Evolutionary conservation across 1,139 yeast genomes (phyloP).

Genomic region (Suhomyces wounanorum): DNA sequence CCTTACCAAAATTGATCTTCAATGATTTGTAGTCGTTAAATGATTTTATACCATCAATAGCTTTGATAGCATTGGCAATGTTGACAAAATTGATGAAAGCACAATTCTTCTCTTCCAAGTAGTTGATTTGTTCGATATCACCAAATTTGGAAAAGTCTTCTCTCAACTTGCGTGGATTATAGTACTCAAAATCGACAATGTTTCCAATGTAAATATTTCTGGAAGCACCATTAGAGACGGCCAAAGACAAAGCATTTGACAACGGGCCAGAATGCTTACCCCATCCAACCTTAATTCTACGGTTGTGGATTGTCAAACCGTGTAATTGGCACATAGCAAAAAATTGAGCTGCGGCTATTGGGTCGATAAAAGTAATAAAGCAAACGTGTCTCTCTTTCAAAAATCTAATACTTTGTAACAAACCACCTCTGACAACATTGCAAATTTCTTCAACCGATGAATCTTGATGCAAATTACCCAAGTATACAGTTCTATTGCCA

Average conservation of each 20-base stretch:
- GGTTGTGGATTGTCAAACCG: slow-evolving; percentile 77
- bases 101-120: slow-evolving; percentile 76
- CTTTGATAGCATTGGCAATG: slow-evolving; percentile 81
- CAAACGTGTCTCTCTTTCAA: slow-evolving; percentile 85
- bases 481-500: slow-evolving; percentile 89
- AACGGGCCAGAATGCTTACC: slow-evolving; percentile 93
- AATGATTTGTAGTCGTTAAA: slow-evolving; percentile 39
- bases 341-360: slow-evolving; percentile 91
- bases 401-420: slow-evolving; percentile 71
- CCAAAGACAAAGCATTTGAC: slow-evolving; percentile 74
- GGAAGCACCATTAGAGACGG: slow-evolving; percentile 92
- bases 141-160: slow-evolving; percentile 76
- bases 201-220: slow-evolving; percentile 89
- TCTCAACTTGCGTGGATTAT: slow-evolving; percentile 57
- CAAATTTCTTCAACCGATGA: slow-evolving; percentile 90
- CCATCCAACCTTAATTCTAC: slow-evolving; percentile 91
- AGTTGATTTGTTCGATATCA: slow-evolving; percentile 76
- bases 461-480: slow-evolving; percentile 84
- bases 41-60: slow-evolving; percentile 63
- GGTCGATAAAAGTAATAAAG: slow-evolving; percentile 88
- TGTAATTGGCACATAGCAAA: slow-evolving; percentile 85
- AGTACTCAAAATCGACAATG: slow-evolving; percentile 48
- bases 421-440: slow-evolving; percentile 91
- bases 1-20: slow-evolving; percentile 80
- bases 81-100: slow-evolving; percentile 81